Evolutionary conservation across 768 basidiomycete species (phyloP).

Genomic region (Tubosaeta sp.): DNA sequence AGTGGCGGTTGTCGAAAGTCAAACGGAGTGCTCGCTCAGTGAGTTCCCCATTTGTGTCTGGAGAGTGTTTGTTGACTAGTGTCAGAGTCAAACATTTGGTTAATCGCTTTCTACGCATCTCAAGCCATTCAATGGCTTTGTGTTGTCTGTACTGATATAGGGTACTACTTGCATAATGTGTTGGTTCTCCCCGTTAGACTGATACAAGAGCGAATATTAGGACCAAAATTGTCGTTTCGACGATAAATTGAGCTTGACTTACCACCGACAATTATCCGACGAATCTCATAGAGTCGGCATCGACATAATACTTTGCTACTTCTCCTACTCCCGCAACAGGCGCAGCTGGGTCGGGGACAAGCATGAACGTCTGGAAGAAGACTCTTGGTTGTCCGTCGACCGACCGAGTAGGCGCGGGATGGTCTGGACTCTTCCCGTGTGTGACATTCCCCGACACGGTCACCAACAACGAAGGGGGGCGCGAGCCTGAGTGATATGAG

Average conservation of each 20-base stretch:
- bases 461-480: conserved; percentile 74
- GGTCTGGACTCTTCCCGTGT: conserved; percentile 60
- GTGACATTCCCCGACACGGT: conserved; percentile 78
- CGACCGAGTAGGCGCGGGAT: conserved; percentile 49
- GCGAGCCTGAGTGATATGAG: conserved; percentile 48
- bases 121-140: not conserved
- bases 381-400: conserved; percentile 78
- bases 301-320: conserved; percentile 78
- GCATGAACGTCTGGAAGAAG: conserved; percentile 85
- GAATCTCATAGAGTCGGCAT: conserved; percentile 75
- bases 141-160: conserved; percentile 13
- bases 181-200: not conserved
- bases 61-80: conserved; percentile 10
- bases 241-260: not conserved
- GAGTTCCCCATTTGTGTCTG: conserved; percentile 22
- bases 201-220: not conserved
- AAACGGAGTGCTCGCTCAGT: conserved; percentile 87
- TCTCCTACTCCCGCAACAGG: conserved; percentile 63
- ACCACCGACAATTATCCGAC: conserved; percentile 51
- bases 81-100: conserved; percentile 87
- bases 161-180: conserved; percentile 5
- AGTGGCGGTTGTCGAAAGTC: conserved; percentile 92
- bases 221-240: not conserved
- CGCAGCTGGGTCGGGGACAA: conserved; percentile 69
- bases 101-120: conserved; percentile 30